Evolutionary conservation across 352 stramenopile genomes (phyloP).

Genomic region (Saprolegnia parasitica): DNA sequence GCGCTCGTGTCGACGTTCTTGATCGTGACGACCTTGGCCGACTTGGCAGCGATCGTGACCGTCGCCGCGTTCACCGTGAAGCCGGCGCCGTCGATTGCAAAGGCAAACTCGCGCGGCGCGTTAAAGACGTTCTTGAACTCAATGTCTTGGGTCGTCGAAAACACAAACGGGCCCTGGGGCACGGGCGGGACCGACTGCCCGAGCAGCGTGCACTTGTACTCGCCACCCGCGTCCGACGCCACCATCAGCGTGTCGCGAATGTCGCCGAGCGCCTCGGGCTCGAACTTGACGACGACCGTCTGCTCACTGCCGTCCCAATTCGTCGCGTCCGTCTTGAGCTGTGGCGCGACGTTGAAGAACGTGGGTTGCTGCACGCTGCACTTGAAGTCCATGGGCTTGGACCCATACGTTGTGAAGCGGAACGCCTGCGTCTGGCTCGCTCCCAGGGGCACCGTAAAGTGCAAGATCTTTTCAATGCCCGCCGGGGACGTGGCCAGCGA

Average conservation of each 20-base stretch:
- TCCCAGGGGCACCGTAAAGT: conserved; percentile 80
- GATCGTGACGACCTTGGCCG: conserved; percentile 51
- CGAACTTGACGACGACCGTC: conserved; percentile 75
- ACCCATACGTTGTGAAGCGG: conserved; percentile 57
- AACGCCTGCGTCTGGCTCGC: conserved; percentile 73
- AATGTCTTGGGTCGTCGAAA: conserved; percentile 57
- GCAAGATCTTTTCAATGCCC: conserved; percentile 57
- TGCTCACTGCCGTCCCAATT: conserved; percentile 74
- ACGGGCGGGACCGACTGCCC: conserved; percentile 68
- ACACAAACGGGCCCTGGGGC: conserved; percentile 80
- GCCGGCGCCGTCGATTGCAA: conserved; percentile 67
- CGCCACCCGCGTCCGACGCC: conserved; percentile 51
- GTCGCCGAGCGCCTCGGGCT: conserved; percentile 84
- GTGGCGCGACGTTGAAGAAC: conserved; percentile 61
- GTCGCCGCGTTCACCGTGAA: conserved; percentile 59
- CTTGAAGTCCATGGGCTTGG: conserved; percentile 42
- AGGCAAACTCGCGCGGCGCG: conserved; percentile 60
- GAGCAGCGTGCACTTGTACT: conserved; percentile 82
- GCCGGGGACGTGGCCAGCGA: conserved; percentile 66
- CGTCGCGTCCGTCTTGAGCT: conserved; percentile 45
- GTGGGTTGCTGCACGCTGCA: conserved; percentile 53
- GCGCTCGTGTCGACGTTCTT: conserved; percentile 40
- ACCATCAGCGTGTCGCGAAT: conserved; percentile 75
- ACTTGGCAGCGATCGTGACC: conserved; percentile 68
- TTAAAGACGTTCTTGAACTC: conserved; percentile 91